These are phyloP conservation scores for Dendryphion nanum DNA, from an alignment of 2,329 filamentous ascomycete species.

Conservation along the genomic window DNA sequence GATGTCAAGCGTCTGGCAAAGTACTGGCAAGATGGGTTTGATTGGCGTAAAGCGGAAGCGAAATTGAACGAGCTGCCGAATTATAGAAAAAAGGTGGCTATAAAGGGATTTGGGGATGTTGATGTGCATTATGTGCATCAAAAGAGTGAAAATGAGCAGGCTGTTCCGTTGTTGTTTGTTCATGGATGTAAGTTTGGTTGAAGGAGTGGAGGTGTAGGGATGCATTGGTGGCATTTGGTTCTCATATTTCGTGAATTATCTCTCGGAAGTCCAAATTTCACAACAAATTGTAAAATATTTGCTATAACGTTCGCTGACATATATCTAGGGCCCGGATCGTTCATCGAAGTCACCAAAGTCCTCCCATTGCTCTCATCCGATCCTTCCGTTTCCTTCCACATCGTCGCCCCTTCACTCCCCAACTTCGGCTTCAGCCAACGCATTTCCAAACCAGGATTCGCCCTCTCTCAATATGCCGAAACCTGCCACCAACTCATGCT, in stretches of 20 bases:
- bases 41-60: conserved; percentile 62
- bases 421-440: conserved; percentile 57
- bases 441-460: conserved; percentile 56
- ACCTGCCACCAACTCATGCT: conserved; percentile 67
- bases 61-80: conserved; percentile 62
- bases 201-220: too few relatives aligned
- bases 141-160: conserved; percentile 48
- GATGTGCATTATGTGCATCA: conserved; percentile 66
- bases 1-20: conserved; percentile 60
- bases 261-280: too few relatives aligned
- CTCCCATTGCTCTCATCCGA: conserved; percentile 45
- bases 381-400: conserved; percentile 49
- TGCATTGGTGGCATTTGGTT: too few relatives aligned
- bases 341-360: conserved; percentile 64
- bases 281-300: too few relatives aligned
- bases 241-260: too few relatives aligned
- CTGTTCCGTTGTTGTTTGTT: conserved; percentile 66
- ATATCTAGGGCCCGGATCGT: conserved; percentile 68
- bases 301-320: too few relatives aligned
- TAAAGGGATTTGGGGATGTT: conserved; percentile 59
- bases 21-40: conserved; percentile 57
- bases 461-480: conserved; percentile 61
- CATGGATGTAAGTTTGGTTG: conserved; percentile 55
- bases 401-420: conserved; percentile 55
- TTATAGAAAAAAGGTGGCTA: conserved; percentile 52